These are phyloP conservation scores for Volvox carteri DNA, from an alignment of 163 green algal species.

Conservation along the genomic window DNA sequence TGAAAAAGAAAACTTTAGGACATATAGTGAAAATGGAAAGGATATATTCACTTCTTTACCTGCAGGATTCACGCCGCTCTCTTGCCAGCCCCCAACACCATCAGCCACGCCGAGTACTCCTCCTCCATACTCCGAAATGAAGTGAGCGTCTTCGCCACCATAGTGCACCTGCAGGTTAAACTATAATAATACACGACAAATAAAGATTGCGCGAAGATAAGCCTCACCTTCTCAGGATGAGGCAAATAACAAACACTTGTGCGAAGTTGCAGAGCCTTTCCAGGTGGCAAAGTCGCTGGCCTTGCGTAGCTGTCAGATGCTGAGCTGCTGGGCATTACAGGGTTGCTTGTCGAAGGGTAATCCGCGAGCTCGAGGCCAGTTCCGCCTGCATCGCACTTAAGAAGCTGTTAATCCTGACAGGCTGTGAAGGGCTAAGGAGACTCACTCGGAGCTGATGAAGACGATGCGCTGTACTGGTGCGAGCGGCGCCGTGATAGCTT, in stretches of 20 bases:
- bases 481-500: neutral
- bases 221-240: constrained; percentile 77
- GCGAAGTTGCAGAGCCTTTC: constrained; percentile 58
- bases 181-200: neutral
- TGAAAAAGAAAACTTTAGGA: constrained; percentile 36
- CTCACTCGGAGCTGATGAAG: neutral
- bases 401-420: neutral
- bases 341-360: neutral
- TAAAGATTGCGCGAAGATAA: neutral
- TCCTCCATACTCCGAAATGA: constrained; percentile 79
- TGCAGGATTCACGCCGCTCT: constrained; percentile 82
- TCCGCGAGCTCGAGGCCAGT: constrained; percentile 20
- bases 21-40: neutral
- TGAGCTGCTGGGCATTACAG: neutral
- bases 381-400: neutral
- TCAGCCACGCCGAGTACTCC: constrained; percentile 94
- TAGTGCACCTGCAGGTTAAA: constrained; percentile 75
- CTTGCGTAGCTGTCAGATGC: neutral
- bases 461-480: neutral
- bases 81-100: constrained; percentile 75
- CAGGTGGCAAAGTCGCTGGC: neutral
- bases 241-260: constrained; percentile 69
- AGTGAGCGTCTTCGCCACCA: constrained; percentile 96
- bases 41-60: constrained; percentile 50
- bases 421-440: neutral